These are phyloP conservation scores for Solanum paucissectum DNA, from an alignment of 257 asterid species.

Conservation along the genomic window DNA sequence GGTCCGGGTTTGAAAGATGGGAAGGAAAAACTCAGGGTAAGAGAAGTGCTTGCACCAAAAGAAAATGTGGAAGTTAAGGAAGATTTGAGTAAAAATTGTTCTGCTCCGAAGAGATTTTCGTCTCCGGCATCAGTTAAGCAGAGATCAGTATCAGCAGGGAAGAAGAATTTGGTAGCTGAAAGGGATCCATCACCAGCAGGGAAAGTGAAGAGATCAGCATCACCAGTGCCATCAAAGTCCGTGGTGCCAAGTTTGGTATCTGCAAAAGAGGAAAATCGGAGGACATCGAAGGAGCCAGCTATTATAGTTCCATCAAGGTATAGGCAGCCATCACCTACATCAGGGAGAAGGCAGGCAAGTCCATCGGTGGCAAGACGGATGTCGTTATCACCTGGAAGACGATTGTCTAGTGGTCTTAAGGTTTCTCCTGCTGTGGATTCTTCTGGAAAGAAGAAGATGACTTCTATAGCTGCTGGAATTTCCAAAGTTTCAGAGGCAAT, in stretches of 20 bases:
- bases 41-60: constrained; percentile 33
- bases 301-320: constrained; percentile 92
- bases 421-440: constrained; percentile 57
- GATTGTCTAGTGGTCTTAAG: constrained; percentile 68
- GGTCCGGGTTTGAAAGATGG: not conserved
- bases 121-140: constrained; percentile 62
- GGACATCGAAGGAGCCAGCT: constrained; percentile 63
- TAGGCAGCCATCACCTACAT: constrained; percentile 78
- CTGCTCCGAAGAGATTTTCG: constrained; percentile 48
- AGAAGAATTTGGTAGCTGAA: constrained; percentile 22
- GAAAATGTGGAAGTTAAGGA: constrained; percentile 54
- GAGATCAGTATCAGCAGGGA: constrained; percentile 51
- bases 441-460: constrained; percentile 71
- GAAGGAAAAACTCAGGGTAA: constrained; percentile 5
- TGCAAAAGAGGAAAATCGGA: constrained; percentile 81
- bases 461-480: constrained; percentile 59
- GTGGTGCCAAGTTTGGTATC: constrained; percentile 76
- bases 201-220: constrained; percentile 65
- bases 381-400: constrained; percentile 79
- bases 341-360: constrained; percentile 62
- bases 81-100: constrained; percentile 2
- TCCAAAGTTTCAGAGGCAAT: constrained; percentile 66
- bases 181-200: constrained; percentile 82
- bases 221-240: constrained; percentile 85
- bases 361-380: constrained; percentile 65